Percentiles rank a stretch among this genome's conserved stretches.
Evolutionary conservation across 805 yeast species (phyloP).

Genomic region (Saturnispora diversa): DNA sequence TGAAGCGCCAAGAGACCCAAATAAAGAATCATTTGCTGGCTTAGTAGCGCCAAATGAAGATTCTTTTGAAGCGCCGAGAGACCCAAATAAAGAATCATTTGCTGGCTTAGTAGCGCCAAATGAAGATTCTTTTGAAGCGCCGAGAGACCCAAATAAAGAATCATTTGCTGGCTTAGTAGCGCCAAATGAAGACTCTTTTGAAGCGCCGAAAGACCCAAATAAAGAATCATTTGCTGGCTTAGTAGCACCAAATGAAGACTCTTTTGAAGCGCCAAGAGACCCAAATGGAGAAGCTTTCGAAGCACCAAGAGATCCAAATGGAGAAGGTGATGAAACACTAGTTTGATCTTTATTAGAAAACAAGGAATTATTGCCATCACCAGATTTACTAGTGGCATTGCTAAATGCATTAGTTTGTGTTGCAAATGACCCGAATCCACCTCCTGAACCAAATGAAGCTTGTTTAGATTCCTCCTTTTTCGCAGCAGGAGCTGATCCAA

Average conservation of each 20-base stretch:
- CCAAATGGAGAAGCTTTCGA: too few relatives aligned
- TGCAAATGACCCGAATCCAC: slow-evolving; percentile 9
- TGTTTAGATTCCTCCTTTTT: background rate
- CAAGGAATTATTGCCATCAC: background rate
- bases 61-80: background rate
- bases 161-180: background rate
- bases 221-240: too few relatives aligned
- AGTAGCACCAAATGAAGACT: too few relatives aligned
- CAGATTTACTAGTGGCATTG: background rate
- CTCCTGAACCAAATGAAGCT: background rate
- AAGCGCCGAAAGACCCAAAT: too few relatives aligned
- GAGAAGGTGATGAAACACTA: too few relatives aligned
- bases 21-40: slow-evolving; percentile 13
- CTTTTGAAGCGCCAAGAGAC: too few relatives aligned
- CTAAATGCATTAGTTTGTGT: background rate
- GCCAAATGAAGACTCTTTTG: too few relatives aligned
- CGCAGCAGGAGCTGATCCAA: background rate
- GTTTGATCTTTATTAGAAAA: background rate
- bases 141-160: background rate
- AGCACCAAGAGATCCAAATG: too few relatives aligned
- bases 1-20: slow-evolving; percentile 14
- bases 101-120: background rate
- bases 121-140: background rate
- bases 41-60: background rate
- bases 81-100: slow-evolving; percentile 1